phyloP scores from a whole-genome alignment of 768 basidiomycete species.

The Rhodotorula diobovata region DNA sequence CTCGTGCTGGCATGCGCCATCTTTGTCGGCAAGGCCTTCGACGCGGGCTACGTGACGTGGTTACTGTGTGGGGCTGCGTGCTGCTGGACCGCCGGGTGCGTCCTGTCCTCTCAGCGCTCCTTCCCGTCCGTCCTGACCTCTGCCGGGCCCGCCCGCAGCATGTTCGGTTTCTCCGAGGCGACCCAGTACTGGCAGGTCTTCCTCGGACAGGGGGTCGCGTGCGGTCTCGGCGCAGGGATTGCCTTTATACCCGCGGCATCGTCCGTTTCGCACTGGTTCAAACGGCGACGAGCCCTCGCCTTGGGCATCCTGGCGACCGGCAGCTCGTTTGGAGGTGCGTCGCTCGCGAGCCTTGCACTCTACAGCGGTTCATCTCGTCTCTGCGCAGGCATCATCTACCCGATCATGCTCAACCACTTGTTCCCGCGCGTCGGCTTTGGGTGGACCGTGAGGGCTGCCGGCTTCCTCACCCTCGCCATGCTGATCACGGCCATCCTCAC shows the following conservation, averaged over 20 bases:
- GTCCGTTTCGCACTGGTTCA: conserved; percentile 64
- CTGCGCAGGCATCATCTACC: conserved; percentile 49
- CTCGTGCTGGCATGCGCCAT: conserved; percentile 53
- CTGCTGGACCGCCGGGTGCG: conserved; percentile 48
- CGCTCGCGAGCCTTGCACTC: conserved; percentile 45
- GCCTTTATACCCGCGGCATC: conserved; percentile 60
- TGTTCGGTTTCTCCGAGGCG: conserved; percentile 35
- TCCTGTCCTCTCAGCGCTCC: conserved; percentile 32
- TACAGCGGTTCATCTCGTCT: not conserved
- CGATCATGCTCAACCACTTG: conserved; percentile 53
- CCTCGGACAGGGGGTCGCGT: conserved; percentile 54
- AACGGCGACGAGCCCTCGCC: conserved; percentile 67
- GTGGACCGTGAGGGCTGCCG: conserved; percentile 48
- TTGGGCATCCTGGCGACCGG: conserved; percentile 67
- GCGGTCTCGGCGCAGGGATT: conserved; percentile 51
- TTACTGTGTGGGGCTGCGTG: conserved; percentile 46
- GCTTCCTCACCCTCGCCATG: conserved; percentile 53
- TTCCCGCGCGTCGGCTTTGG: conserved; percentile 40
- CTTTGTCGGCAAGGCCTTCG: conserved; percentile 54
- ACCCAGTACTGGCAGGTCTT: conserved; percentile 51
- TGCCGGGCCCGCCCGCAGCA: not conserved
- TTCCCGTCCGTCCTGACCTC: not conserved
- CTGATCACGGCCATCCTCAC: conserved; percentile 50
- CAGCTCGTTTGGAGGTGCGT: conserved; percentile 57
- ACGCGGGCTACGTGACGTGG: conserved; percentile 51